phyloP scores from a whole-genome alignment of 371 early-diverging fungal genomes.

The Rhizopus sp. region DNA sequence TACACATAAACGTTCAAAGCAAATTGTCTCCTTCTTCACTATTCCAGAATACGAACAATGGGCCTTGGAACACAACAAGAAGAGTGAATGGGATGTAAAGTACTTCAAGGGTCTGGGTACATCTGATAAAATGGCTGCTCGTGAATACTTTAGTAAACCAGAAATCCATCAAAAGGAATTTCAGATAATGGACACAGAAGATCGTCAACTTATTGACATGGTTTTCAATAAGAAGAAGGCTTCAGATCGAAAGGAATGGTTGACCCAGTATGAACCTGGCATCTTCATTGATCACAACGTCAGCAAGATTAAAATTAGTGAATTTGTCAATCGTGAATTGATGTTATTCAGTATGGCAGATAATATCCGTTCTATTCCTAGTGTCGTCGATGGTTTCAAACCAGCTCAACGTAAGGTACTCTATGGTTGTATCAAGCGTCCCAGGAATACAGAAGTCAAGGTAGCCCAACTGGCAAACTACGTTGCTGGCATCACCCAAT shows the following conservation, averaged over 20 bases:
- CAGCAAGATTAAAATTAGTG: constrained; percentile 79
- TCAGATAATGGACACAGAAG: constrained; percentile 60
- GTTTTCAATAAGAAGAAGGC: constrained; percentile 99
- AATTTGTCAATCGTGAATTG: constrained; percentile 98
- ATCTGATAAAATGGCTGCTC: constrained; percentile 89
- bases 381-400: constrained; percentile 98
- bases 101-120: constrained; percentile 99
- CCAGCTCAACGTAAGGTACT: constrained; percentile 99
- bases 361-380: constrained; percentile 97
- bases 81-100: constrained; percentile 84
- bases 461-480: constrained; percentile 95
- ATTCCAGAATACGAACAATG: constrained; percentile 97
- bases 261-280: constrained; percentile 86
- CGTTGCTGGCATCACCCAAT: constrained; percentile 93
- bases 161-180: constrained; percentile 91
- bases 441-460: constrained; percentile 89
- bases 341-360: constrained; percentile 98
- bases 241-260: constrained; percentile 98
- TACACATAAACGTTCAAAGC: constrained; percentile 64
- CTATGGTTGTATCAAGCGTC: constrained; percentile 92
- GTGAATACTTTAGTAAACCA: constrained; percentile 92
- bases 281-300: constrained; percentile 93
- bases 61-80: constrained; percentile 69
- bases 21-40: constrained; percentile 87
- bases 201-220: constrained; percentile 90